Evolutionary conservation across 2,329 filamentous ascomycete genomes (phyloP).

Genomic region (Neopestalotiopsis clavispora): DNA sequence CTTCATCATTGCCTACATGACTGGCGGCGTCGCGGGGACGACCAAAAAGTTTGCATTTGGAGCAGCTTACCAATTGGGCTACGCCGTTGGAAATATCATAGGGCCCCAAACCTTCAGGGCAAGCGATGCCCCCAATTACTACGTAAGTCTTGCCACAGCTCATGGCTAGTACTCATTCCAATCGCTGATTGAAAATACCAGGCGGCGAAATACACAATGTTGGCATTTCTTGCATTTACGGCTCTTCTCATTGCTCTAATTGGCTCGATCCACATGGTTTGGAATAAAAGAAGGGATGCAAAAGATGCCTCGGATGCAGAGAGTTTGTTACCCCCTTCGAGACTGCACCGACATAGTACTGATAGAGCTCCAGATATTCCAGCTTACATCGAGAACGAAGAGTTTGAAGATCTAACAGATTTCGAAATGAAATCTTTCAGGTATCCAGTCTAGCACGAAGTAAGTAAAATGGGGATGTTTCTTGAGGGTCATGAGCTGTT

Average conservation of each 20-base stretch:
- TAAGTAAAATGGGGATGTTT: too few relatives aligned
- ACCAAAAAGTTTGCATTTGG: conserved; percentile 11
- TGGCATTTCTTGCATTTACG: conserved; percentile 9
- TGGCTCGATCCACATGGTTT: not conserved
- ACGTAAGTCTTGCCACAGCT: not conserved
- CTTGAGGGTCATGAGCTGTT: too few relatives aligned
- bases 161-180: not conserved
- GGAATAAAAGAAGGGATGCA: not conserved
- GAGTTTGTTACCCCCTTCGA: not conserved
- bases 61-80: conserved; percentile 6
- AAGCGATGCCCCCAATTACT: conserved; percentile 6
- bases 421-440: not conserved
- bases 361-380: not conserved
- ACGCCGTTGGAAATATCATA: conserved; percentile 12
- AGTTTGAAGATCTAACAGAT: conserved; percentile 9
- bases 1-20: conserved; percentile 13
- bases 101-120: conserved; percentile 3
- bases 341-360: not conserved
- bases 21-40: conserved; percentile 3
- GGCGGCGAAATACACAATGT: conserved; percentile 7
- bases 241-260: not conserved
- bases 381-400: conserved; percentile 2
- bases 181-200: not conserved
- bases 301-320: not conserved
- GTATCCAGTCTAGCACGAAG: not conserved